Base-by-base conservation (phyloP, 106 monocot species). In the Dendrobium catenatum region DNA sequence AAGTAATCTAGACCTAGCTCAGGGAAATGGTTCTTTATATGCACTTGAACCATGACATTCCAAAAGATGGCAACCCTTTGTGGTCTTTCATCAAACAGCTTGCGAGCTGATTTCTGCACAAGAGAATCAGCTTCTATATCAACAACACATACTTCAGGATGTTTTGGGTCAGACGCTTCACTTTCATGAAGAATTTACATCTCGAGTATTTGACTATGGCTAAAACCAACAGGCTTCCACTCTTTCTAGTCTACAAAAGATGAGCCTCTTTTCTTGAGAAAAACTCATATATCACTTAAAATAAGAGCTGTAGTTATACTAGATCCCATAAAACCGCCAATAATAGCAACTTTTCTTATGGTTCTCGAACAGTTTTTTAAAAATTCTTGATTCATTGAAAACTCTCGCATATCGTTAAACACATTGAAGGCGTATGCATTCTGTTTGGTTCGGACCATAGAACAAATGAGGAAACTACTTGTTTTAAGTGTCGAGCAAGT, bases 311-410 rank as follows among this genome's bases (percentile, higher is more conserved):
- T 92, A 56, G 92, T 88, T 80, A 92, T 95, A 48, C 95, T 92
- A 86, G 92, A 92, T 22, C 95, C 95, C 95, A 95, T 95, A 59
- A 95, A 79, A 77, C 92, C 95, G 47, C 95, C 95, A 82, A 95
- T 92, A 26, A 95, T 86, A 79, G 95, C 95, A 82, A 86, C 87
- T 76, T 88, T 92, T 42, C 72, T 92, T 29, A 95, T 87, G 55
- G 76, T 24, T 64, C 90, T 85, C 77, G 90, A 92, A 77, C 83
- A 37, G 2, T 37, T 37, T 3, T 37, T 37, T 37, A 37, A 37
- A 37, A 37, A 37, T 37, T 37, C 37, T 37, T 37, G 37, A 37
- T 37, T 37, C 37, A 37, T 37, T 37, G 37, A 37, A 3, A 37
- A 37, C 37, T 37, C 31, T 31, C 31, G 1, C 1, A 31, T 31